Conservation (phyloP, 1,284 basidiomycete species). For the Agroathelia rolfsii region DNA sequence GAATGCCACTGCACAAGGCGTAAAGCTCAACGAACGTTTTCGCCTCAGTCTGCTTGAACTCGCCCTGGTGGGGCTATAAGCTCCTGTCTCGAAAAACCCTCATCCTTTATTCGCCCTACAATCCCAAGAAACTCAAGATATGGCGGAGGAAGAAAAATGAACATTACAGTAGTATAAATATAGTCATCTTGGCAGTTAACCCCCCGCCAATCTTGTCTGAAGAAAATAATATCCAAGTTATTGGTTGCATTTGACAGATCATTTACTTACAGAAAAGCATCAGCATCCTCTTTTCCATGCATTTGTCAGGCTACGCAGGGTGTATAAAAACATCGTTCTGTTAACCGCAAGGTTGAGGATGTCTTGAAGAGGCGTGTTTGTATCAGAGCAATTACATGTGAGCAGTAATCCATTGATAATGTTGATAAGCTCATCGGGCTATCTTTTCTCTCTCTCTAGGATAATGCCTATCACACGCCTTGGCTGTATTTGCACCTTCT, state of each 20-base stretch:
- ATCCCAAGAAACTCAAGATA: slow-evolving; percentile 15
- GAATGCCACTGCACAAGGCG: no score
- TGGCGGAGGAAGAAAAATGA: slow-evolving; percentile 6
- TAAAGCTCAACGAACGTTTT: no score
- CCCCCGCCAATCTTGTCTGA: slow-evolving; percentile 16
- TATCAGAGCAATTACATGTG: no score
- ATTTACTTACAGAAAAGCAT: neutral
- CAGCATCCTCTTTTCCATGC: slow-evolving; percentile 1
- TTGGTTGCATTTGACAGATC: slow-evolving; percentile 48
- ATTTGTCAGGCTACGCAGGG: no score
- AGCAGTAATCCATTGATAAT: no score
- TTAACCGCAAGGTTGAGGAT: no score
- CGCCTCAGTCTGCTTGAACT: slow-evolving; percentile 51
- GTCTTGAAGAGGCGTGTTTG: no score
- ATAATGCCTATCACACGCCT: no score
- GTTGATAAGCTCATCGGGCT: no score
- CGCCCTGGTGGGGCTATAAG: slow-evolving; percentile 39
- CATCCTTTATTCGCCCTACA: slow-evolving; percentile 32
- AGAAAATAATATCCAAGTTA: slow-evolving; percentile 35
- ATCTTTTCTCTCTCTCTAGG: no score
- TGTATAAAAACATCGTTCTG: no score
- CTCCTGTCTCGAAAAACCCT: slow-evolving; percentile 31
- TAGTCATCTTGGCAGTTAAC: slow-evolving; percentile 3
- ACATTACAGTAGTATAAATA: slow-evolving; percentile 4
- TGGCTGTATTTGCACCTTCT: no score